Conservation (phyloP, 371 early-diverging fungal genomes). For the Apophysomyces elegans region DNA sequence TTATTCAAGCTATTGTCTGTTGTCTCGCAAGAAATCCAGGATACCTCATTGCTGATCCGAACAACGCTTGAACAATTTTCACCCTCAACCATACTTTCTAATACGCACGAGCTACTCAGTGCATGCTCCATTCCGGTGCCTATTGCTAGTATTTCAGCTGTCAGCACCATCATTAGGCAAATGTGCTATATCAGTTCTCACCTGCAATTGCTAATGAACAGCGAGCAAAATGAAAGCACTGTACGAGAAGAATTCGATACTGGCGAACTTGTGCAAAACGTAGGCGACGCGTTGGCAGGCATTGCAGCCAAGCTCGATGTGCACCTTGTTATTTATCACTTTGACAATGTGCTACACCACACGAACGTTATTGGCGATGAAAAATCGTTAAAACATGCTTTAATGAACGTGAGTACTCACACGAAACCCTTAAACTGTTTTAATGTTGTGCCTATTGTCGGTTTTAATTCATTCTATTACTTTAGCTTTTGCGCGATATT, state of each 20-base stretch:
- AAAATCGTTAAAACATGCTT: constrained; percentile 54
- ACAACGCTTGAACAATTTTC: constrained; percentile 52
- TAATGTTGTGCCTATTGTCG: background rate
- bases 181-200: constrained; percentile 37
- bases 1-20: constrained; percentile 11
- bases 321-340: constrained; percentile 59
- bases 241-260: constrained; percentile 51
- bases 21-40: constrained; percentile 49
- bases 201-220: constrained; percentile 22
- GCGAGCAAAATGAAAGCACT: background rate
- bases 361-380: constrained; percentile 56
- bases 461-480: background rate
- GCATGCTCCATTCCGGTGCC: constrained; percentile 51
- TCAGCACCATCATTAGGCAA: constrained; percentile 38
- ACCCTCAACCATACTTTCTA: constrained; percentile 32
- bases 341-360: constrained; percentile 53
- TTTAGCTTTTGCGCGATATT: constrained; percentile 45
- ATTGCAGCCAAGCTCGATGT: constrained; percentile 54
- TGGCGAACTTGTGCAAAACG: constrained; percentile 57
- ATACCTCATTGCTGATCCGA: constrained; percentile 48
- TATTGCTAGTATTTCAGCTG: constrained; percentile 44
- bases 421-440: background rate
- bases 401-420: constrained; percentile 51
- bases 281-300: constrained; percentile 62
- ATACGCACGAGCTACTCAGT: constrained; percentile 42